Base-by-base conservation (phyloP, 1,139 yeast genomes). In the Suhomyces bokatorum region DNA sequence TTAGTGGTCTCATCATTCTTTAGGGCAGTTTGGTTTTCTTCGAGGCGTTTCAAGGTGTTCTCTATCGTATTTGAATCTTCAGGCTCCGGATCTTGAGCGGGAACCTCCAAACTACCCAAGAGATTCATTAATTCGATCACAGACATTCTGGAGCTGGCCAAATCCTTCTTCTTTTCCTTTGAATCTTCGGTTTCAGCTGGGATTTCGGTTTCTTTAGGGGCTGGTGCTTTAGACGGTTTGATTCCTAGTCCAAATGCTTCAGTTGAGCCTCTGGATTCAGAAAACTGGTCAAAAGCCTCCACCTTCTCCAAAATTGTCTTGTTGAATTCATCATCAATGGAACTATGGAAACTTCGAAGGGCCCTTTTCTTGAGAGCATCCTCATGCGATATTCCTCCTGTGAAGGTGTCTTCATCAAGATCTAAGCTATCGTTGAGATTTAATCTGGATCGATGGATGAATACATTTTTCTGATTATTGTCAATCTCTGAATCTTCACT, bases 281-380 rank as follows among this genome's bases (percentile, higher is more conserved):
- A n/a, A 12, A 47, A 49, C 8, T 32, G 31, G 14, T 61, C 64
- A 44, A 58, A 53, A 7, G 51, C 53, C 12, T 43, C 31, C 1
- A 60, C 49, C 36, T 57, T 63, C 6, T 49, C 46, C 1, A 45
- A 29, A 1, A 64, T 50, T n/a, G 48, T 45, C 3, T 35, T 34
- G 39, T 64, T 59, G 37, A 59, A 53, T 30, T 52, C 54, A n/a
- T 68, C 72, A 47, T 66, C 64, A 24, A 69, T 54, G 0, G 74
- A 68, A 6, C 62, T 55, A 47, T 69, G 74, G 39, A 69, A 68
- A 44, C 71, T 60, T 35, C 45, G 52, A 20, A 64, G 40, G 3
- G 46, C 44, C 24, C 54, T 43, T 15, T 35, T 34, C 10, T 35
- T 31, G 11, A 39, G 35, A 2, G 30, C 39, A 12, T 46, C 32